Conservation (phyloP, 164 flowering plant genomes). For the Sextonia rubra region DNA sequence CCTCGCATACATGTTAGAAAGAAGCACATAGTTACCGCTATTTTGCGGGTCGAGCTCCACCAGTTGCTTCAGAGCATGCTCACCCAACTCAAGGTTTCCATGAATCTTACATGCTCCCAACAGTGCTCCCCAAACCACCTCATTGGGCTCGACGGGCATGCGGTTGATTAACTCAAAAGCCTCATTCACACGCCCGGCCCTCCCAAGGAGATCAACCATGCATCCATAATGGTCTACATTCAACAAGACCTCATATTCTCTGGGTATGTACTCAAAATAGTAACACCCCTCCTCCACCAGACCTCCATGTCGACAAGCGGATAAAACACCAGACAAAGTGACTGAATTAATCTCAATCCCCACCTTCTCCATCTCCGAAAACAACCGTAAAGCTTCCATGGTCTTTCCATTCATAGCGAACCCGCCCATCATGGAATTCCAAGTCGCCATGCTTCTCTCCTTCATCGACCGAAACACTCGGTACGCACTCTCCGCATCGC, state of each 20-base stretch:
- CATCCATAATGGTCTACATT: conserved; percentile 22
- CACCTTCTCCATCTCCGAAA: background rate
- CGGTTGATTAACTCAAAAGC: conserved; percentile 22
- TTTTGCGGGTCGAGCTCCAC: conserved; percentile 23
- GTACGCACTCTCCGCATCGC: conserved; percentile 20
- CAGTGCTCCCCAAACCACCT: conserved; percentile 23
- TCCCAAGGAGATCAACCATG: conserved; percentile 31
- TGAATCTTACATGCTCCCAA: conserved; percentile 28
- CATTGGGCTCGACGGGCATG: conserved; percentile 30
- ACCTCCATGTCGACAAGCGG: conserved; percentile 27
- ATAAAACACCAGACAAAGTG: conserved; percentile 32
- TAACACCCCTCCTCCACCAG: conserved; percentile 17
- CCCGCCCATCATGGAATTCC: conserved; percentile 12
- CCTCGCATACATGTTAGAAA: conserved; percentile 17
- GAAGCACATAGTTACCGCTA: conserved; percentile 22
- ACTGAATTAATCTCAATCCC: conserved; percentile 24
- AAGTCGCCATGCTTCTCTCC: conserved; percentile 20
- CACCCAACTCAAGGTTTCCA: conserved; percentile 24
- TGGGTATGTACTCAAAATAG: conserved; percentile 20
- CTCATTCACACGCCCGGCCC: conserved; percentile 21
- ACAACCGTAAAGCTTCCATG: conserved; percentile 3
- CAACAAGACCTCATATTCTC: conserved; percentile 20
- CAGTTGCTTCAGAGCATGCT: conserved; percentile 19
- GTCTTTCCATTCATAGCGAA: conserved; percentile 11
- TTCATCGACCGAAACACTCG: conserved; percentile 16